Conservation (phyloP, 441 rosid species). For the Viola pubescens region DNA sequence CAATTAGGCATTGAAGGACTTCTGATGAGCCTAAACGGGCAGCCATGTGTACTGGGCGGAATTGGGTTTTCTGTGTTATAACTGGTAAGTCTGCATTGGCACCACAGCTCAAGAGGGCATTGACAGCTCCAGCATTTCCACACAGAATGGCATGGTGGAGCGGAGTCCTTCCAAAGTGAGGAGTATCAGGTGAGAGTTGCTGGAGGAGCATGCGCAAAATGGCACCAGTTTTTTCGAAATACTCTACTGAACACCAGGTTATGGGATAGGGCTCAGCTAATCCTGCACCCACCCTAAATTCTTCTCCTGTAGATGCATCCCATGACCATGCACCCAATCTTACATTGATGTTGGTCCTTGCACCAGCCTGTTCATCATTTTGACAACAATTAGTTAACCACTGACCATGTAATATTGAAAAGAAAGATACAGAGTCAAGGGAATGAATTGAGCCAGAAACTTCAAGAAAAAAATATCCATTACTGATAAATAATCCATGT, state of each 20-base stretch:
- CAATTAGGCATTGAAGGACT: slow-evolving; percentile 45
- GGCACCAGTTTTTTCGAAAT: slow-evolving; percentile 71
- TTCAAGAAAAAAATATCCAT: background rate
- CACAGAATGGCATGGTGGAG: slow-evolving; percentile 95
- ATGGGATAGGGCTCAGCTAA: slow-evolving; percentile 83
- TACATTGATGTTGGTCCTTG: slow-evolving; percentile 42
- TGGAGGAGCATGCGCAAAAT: slow-evolving; percentile 63
- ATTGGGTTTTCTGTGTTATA: slow-evolving; percentile 37
- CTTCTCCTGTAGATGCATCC: slow-evolving; percentile 85
- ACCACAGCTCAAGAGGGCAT: slow-evolving; percentile 56
- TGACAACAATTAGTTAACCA: slow-evolving; percentile 8
- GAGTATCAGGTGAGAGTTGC: slow-evolving; percentile 32
- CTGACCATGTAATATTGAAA: background rate
- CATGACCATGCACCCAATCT: slow-evolving; percentile 97
- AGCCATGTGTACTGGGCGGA: slow-evolving; percentile 79
- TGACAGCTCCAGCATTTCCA: slow-evolving; percentile 62
- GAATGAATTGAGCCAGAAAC: background rate
- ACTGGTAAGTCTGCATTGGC: slow-evolving; percentile 53
- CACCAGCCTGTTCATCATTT: slow-evolving; percentile 56
- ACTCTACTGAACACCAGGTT: slow-evolving; percentile 94
- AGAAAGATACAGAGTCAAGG: background rate
- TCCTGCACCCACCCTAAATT: slow-evolving; percentile 92
- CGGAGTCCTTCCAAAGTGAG: slow-evolving; percentile 71
- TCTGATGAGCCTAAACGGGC: slow-evolving; percentile 55
- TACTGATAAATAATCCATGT: background rate